phyloP scores from a whole-genome alignment of 2,329 filamentous ascomycete species.

The Tolypocladium album region DNA sequence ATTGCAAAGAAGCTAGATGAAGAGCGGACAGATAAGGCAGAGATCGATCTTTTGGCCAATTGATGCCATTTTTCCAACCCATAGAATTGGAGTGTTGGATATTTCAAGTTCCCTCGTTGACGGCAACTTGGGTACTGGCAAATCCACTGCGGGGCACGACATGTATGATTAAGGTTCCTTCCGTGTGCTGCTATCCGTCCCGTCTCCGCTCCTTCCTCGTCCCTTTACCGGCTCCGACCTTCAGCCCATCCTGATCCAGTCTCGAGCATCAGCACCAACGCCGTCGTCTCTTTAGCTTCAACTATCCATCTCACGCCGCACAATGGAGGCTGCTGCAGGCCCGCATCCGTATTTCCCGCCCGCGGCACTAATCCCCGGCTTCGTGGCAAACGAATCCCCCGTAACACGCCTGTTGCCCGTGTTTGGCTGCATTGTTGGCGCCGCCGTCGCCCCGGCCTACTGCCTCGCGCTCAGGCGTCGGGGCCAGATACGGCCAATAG shows the following conservation, averaged over 20 bases:
- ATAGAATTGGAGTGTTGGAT: no score
- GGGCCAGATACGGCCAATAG: constrained; percentile 14
- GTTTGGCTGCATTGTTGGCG: constrained; percentile 23
- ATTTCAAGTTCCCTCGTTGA: no score
- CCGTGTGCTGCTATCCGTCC: neutral
- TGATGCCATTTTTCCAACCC: no score
- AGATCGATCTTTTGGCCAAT: no score
- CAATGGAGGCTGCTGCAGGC: neutral
- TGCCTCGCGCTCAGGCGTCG: constrained; percentile 12
- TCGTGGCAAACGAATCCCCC: constrained; percentile 31
- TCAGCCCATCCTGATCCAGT: no score
- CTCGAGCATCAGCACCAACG: no score
- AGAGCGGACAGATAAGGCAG: no score
- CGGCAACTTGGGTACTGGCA: no score
- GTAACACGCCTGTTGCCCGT: constrained; percentile 24
- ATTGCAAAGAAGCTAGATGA: no score
- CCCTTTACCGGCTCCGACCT: neutral
- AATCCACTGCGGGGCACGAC: neutral
- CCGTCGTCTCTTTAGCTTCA: neutral
- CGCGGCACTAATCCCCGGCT: constrained; percentile 30
- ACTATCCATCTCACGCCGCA: neutral
- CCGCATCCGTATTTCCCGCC: constrained; percentile 41
- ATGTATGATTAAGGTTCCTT: neutral
- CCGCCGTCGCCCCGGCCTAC: constrained; percentile 21
- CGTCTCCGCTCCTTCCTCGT: neutral